Evolutionary conservation across 495 filamentous ascomycete species (phyloP).

Genomic region (Penicillium paradoxum): DNA sequence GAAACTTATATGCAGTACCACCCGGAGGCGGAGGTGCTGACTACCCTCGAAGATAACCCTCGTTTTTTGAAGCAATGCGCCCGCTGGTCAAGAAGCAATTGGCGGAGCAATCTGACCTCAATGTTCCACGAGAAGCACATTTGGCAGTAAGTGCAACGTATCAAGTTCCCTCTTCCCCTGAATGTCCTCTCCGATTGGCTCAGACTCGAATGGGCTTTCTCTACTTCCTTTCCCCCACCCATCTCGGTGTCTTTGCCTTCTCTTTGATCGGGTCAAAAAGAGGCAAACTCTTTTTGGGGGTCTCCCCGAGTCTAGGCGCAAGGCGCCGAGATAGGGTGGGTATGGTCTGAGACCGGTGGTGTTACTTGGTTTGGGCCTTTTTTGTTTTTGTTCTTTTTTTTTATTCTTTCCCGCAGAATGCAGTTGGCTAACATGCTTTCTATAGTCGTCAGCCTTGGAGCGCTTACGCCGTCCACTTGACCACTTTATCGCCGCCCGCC

Average conservation of each 20-base stretch:
- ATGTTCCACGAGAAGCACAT: slow-evolving; percentile 65
- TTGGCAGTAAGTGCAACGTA: slow-evolving; percentile 54
- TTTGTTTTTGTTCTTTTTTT: not conserved
- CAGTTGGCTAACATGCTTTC: slow-evolving; percentile 25
- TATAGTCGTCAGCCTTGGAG: slow-evolving; percentile 67
- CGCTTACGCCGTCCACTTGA: slow-evolving; percentile 69
- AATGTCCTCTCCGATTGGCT: not conserved
- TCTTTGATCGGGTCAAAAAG: slow-evolving; percentile 1
- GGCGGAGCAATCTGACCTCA: slow-evolving; percentile 75
- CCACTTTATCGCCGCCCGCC: slow-evolving; percentile 67
- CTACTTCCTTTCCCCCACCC: not conserved
- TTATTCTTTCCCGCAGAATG: not conserved
- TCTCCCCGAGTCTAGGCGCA: slow-evolving; percentile 3
- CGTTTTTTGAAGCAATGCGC: slow-evolving; percentile 75
- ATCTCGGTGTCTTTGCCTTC: not conserved
- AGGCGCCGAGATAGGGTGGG: not conserved
- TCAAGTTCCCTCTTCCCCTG: slow-evolving; percentile 4
- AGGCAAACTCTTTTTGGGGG: not conserved
- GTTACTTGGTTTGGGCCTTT: not conserved
- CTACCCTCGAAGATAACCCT: slow-evolving; percentile 66
- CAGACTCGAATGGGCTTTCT: not conserved
- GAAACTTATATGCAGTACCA: slow-evolving; percentile 75
- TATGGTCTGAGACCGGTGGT: not conserved
- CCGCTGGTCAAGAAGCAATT: slow-evolving; percentile 78
- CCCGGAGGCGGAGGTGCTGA: slow-evolving; percentile 66